Evolutionary conservation across 306 rosid genomes (phyloP), one percentile per base, ranked within the genome.

Genomic region (Luffa aegyptiaca): DNA sequence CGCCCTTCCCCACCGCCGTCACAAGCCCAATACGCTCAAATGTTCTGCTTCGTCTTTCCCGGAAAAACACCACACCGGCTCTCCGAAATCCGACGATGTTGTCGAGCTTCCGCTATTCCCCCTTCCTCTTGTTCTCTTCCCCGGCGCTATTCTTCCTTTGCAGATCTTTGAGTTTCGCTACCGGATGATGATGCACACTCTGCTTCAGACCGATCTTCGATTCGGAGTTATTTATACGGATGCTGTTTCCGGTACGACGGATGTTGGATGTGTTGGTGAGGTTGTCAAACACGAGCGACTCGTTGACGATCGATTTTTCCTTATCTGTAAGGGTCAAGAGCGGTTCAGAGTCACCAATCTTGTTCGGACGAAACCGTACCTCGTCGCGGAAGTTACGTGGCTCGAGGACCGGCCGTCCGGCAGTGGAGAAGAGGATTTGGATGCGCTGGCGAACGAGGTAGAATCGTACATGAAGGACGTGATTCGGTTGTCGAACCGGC

Each of bases 141-240:
- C 99, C 1, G 99, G 99, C 44, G 98, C 99, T 0, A 90, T 93
- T 41, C 93, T 96, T 17, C 99, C 99, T 3, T 70, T 96, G 36
- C 98, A 95, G 94, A 95, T 95, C 96, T 95, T 95, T 75, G 99
- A 95, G 89, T 91, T 95, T 84, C 97, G 99, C 3, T 95, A 95
- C 90, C 92, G 99, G 31, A 90, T 95, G 82, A 96, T 96, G 99
- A 96, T 93, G 99, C 99, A 96, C 86, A 93, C 97, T 4, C 94
- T 96, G 55, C 96, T 96, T 61, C 97, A 93, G 77, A 88, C 99
- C 31, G 99, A 96, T 84, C 98, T 96, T 80, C 99, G 99, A 7
- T 95, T 95, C 82, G 99, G 99, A 10, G 98, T 95, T 18, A 91
- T 95, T 49, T 95, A 87, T 85, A 81, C 89, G 63, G 98, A 93